Conservation (phyloP, 768 basidiomycete species). For the Peribolospora kevripleyi region DNA sequence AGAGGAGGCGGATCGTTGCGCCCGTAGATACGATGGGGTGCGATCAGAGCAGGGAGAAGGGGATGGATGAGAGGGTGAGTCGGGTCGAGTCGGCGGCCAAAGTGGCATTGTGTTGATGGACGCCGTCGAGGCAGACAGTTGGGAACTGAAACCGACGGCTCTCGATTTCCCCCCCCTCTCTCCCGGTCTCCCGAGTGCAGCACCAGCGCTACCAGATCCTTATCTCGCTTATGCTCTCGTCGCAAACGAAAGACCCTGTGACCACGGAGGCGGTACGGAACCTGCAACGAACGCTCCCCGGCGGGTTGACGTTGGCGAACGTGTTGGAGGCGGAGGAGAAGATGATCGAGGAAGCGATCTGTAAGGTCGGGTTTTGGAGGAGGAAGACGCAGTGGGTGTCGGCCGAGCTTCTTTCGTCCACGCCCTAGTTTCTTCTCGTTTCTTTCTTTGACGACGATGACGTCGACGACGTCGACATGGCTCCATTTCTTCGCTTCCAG, state of each 20-base stretch:
- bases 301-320: constrained; percentile 48
- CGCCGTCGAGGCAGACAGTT: constrained; percentile 13
- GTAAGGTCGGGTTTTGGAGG: constrained; percentile 56
- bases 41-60: constrained; percentile 39
- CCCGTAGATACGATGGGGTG: constrained; percentile 90
- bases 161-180: constrained; percentile 2
- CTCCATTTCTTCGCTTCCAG: too few relatives aligned
- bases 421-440: not conserved
- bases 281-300: constrained; percentile 47
- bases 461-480: too few relatives aligned
- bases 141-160: constrained; percentile 15
- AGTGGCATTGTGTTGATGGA: constrained; percentile 1
- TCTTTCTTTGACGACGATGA: too few relatives aligned
- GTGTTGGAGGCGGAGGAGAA: constrained; percentile 38
- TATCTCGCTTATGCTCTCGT: constrained; percentile 80
- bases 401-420: not conserved
- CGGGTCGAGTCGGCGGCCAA: not conserved
- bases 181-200: constrained; percentile 22
- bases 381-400: constrained; percentile 48
- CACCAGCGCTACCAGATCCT: constrained; percentile 61
- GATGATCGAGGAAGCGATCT: constrained; percentile 23
- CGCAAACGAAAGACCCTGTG: constrained; percentile 47
- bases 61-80: constrained; percentile 40
- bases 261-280: constrained; percentile 45
- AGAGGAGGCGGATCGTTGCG: constrained; percentile 32